Evolutionary conservation across 2,329 filamentous ascomycete species (phyloP).

Genomic region (Hirsutella minnesotensis): DNA sequence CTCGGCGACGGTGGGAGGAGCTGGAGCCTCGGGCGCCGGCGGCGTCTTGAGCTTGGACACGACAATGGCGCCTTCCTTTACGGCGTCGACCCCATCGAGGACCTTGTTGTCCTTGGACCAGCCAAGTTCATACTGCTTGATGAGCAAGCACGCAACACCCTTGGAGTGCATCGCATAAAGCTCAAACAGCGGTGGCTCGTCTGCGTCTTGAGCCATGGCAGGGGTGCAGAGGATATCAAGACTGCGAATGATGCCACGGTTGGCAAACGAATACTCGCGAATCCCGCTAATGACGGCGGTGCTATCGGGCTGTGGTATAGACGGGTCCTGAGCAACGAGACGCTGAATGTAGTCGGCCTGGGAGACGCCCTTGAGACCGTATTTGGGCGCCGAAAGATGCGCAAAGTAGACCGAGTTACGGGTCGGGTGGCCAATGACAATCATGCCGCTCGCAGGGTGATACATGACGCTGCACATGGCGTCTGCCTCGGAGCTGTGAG

Average conservation of each 20-base stretch:
- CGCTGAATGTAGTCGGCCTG: constrained; percentile 82
- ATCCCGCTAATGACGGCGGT: constrained; percentile 97
- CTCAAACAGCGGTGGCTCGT: constrained; percentile 75
- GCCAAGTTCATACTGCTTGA: constrained; percentile 82
- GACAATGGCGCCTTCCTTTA: constrained; percentile 60
- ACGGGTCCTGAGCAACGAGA: constrained; percentile 58
- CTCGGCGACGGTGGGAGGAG: constrained; percentile 17
- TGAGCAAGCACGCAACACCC: constrained; percentile 79
- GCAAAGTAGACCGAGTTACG: constrained; percentile 97
- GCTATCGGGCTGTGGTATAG: constrained; percentile 75
- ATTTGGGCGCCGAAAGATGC: constrained; percentile 87
- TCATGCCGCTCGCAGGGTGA: constrained; percentile 82
- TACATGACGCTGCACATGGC: constrained; percentile 97
- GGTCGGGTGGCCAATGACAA: constrained; percentile 90
- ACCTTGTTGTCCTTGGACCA: constrained; percentile 90
- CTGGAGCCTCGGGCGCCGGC: constrained; percentile 27
- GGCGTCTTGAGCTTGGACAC: constrained; percentile 57
- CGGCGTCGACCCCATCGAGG: constrained; percentile 63
- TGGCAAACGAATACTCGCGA: constrained; percentile 84
- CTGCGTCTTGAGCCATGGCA: constrained; percentile 47
- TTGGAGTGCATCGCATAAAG: constrained; percentile 96
- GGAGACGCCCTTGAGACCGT: constrained; percentile 69
- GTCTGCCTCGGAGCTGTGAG: constrained; percentile 90
- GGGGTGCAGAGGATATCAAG: constrained; percentile 74
- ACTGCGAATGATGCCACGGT: constrained; percentile 78